Conservation (phyloP, 441 rosid genomes). For the Euphorbia schlechtendalii region DNA sequence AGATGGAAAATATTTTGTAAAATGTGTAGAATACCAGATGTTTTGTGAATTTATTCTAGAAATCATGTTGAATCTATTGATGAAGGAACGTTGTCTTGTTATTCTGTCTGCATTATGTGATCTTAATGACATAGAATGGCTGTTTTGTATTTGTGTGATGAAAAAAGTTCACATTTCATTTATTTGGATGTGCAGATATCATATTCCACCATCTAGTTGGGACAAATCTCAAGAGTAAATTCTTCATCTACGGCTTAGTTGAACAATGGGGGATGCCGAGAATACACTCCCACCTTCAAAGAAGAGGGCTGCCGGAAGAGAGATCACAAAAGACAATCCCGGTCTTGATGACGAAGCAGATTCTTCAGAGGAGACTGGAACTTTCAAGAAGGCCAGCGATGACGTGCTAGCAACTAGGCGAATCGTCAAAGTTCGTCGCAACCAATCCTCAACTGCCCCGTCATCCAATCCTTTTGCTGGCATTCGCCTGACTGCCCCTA, state of each 20-base stretch:
- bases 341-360: slow-evolving; percentile 83
- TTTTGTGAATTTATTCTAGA: background rate
- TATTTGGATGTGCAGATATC: slow-evolving; percentile 21
- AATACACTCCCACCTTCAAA: slow-evolving; percentile 62
- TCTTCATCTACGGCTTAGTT: slow-evolving; percentile 6
- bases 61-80: background rate
- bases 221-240: background rate
- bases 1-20: background rate
- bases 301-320: slow-evolving; percentile 87
- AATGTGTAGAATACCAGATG: background rate
- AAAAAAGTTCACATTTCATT: background rate
- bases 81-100: background rate
- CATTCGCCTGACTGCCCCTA: slow-evolving; percentile 46
- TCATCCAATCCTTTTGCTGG: slow-evolving; percentile 82
- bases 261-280: slow-evolving; percentile 67
- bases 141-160: background rate
- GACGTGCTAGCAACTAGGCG: slow-evolving; percentile 72
- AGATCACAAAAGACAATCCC: slow-evolving; percentile 71
- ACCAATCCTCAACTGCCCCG: slow-evolving; percentile 32
- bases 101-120: background rate
- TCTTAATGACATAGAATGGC: background rate
- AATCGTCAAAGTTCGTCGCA: slow-evolving; percentile 69
- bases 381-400: slow-evolving; percentile 81
- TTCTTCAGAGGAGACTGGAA: slow-evolving; percentile 51
- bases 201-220: too few relatives aligned